Evolutionary conservation across 148 eudicot species (phyloP).

Genomic region (Vaccinium myrtillus): DNA sequence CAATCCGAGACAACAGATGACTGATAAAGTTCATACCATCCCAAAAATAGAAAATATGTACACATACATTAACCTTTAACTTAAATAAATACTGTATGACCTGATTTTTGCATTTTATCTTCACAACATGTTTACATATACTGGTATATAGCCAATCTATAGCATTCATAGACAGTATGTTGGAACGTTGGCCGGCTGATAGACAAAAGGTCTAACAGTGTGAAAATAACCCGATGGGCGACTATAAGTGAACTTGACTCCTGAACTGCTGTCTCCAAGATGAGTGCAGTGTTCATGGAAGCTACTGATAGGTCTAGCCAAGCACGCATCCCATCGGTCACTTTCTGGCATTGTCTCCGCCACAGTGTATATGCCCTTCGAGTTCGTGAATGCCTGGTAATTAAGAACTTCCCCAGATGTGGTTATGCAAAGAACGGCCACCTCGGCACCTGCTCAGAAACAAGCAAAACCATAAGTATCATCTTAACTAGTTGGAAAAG

Average conservation of each 20-base stretch:
- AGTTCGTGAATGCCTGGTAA: conserved; percentile 89
- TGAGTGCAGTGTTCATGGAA: conserved; percentile 80
- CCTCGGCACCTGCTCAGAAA: conserved; percentile 84
- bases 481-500: background rate
- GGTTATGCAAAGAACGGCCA: conserved; percentile 99
- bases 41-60: background rate
- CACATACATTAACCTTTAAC: background rate
- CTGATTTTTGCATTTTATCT: background rate
- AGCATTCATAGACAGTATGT: conserved; percentile 49
- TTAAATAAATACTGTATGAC: background rate
- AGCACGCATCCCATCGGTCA: conserved; percentile 91
- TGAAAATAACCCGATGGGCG: conserved; percentile 74
- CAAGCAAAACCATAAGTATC: background rate
- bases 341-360: conserved; percentile 99
- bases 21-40: background rate
- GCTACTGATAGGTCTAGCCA: conserved; percentile 94
- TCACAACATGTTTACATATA: background rate
- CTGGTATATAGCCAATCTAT: background rate
- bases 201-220: conserved; percentile 76
- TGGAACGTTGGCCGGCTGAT: conserved; percentile 53
- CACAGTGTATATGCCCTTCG: conserved; percentile 81
- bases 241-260: conserved; percentile 79
- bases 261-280: conserved; percentile 54
- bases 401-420: conserved; percentile 93
- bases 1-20: background rate